Base-by-base conservation (phyloP, 176 grass and related monocot species). In the Ensete glaucum region DNA sequence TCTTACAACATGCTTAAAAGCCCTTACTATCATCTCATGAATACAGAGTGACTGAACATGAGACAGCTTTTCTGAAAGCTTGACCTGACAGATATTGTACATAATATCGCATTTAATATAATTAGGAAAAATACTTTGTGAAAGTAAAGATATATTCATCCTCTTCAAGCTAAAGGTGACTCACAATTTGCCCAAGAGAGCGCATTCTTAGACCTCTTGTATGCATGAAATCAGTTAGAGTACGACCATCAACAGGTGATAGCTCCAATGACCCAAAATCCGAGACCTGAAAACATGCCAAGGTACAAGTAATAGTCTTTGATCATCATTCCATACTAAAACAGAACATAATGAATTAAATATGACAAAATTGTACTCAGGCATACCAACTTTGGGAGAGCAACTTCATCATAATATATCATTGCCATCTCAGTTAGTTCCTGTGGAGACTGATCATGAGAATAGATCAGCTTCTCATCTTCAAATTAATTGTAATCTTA, bases 211-310 rank as follows among this genome's bases (percentile, higher is more conserved):
- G 81, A 69, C 90, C 95, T 88, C 95, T 91, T 19, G 90, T 94
- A 79, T 99, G 95, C 95, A 99, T 94, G 86, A 99, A 99, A 85
- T 99, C 95, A 74, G 95, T 99, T 59, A 99, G 74, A 81, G 95
- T 99, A 66, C 95, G 87, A 85, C 95, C 95, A 57, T 99, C 95
- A 81, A 99, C 95, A 59, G 95, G 95, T 78, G 95, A 99, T 87
- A 99, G 95, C 82, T 99, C 95, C 79, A 99, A 79, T 21, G 95
- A 99, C 80, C 86, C 95, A 89, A 99, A 99, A 87, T 99, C 95
- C 70, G 95, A 86, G 79, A 99, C 90, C 95, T 99, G 79, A 80
- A 80, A 12, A 57, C 67, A 77, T 71, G 67, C 77, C 81, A n/a
- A 22, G n/a, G 14, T 11, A 25, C 20, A 13, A 64, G 27, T 15